Evolutionary conservation across 2,329 filamentous ascomycete species (phyloP), one percentile per base, ranked within the genome.

Genomic region (Talaromyces sp.): DNA sequence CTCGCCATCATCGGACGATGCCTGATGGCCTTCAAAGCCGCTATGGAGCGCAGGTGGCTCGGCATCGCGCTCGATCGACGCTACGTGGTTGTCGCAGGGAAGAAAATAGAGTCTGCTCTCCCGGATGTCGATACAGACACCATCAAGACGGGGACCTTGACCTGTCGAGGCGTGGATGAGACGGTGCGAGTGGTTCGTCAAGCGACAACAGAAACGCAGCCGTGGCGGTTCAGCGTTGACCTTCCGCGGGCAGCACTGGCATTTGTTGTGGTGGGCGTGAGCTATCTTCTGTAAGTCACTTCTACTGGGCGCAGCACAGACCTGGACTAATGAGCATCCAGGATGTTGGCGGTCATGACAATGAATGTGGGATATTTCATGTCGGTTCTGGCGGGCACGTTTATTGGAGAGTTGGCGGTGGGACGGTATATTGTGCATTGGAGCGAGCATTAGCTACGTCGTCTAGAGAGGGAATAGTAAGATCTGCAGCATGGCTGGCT

Each of bases 261-360:
- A 72, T 89, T 89, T 0, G 78, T 90, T 24, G 87, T 92, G 73
- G 87, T 86, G n/a, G 92, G 87, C 8, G 85, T 96, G 52, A 90
- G 89, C 13, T 97, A 96, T 79, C 80, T 97, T 37, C 87, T 97
- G 93, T 96, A 80, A 85, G 91, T 87, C 49, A 27, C 7, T 31
- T 31, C 37, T 43, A 16, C 16, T 10, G 19, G 19, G 4, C 7
- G 31, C n/a, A 9, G 33, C 13, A 27, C 22, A 10, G 37, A 45
- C 19, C 45, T 14, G 24, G 19, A 43, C 60, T 62, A 62, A 62
- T 45, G 19, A 35, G 4, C 13, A 24, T 47, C 16, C 62, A 97
- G 93, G 66, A 97, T 97, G 93, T 81, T 97, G 79, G 91, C 90
- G 14, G 90, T 96, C 74, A 97, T 95, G 92, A 93, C 91, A 1